Evolutionary conservation across 768 basidiomycete species (phyloP), one percentile per base, ranked within the genome.

Genomic region (Auricularia heimuer): DNA sequence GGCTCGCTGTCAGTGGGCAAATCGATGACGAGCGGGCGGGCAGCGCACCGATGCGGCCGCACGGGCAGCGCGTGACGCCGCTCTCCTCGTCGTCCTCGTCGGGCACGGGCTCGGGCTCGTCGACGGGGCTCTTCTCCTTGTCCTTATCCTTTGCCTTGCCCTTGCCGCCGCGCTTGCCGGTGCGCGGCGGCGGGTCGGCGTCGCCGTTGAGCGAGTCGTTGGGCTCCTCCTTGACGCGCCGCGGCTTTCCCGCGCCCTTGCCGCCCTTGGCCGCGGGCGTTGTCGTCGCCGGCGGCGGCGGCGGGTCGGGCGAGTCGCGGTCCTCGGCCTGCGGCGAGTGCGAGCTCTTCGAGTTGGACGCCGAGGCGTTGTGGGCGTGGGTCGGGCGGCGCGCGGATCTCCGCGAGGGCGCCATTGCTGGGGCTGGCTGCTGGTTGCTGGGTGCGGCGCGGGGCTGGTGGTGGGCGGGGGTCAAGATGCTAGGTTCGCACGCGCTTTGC

Each of bases 11-110:
- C 29, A 16, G 51, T 39, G 58, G 58, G 47, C 65, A 44, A 51
- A 65, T 67, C 64, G 37, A 35, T 24, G 42, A 51, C n/a, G 44
- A 10, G 58, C 29, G 45, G 66, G 66, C 65, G 66, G 61, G 29
- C 68, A 68, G 77, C 85, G 71, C 70, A 92, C 89, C 89, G 68
- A 85, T 81, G 76, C 84, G 87, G 67, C 89, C 89, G 79, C 92
- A 95, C 62, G 94, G 82, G 75, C 92, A 95, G 68, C 92, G 87
- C 72, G 92, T 94, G 66, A 84, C 73, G 39, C 84, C 82, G 63
- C 76, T 75, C 61, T 85, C 80, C 12, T 71, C 74, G 21, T 71
- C 87, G 70, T 87, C 86, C 64, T 80, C 81, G 56, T 85, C 79
- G 61, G 78, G 77, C 29, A 78, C 87, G 58, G 81, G 29, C 56